Percentiles rank a stretch among this genome's conserved stretches.
Evolutionary conservation across 148 eudicot genomes (phyloP).

Genomic region (Arctostaphylos glauca): DNA sequence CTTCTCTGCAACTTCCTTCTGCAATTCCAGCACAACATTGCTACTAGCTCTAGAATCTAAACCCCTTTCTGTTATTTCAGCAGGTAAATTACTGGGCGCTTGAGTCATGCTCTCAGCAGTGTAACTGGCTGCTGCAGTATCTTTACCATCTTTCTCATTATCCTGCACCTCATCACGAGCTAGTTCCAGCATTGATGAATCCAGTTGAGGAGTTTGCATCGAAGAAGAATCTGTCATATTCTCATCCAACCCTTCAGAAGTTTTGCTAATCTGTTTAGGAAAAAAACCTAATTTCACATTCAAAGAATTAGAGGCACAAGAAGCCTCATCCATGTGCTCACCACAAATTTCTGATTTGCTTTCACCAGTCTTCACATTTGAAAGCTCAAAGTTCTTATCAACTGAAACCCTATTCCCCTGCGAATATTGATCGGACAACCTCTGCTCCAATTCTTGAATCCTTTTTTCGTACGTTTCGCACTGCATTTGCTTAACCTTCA

Average conservation of each 20-base stretch:
- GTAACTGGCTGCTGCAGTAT: constrained; percentile 34
- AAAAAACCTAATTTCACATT: constrained; percentile 37
- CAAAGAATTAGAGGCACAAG: constrained; percentile 46
- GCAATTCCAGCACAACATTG: constrained; percentile 58
- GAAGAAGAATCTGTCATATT: constrained; percentile 83
- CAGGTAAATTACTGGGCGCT: constrained; percentile 28
- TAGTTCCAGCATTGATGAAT: constrained; percentile 77
- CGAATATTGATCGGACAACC: constrained; percentile 60
- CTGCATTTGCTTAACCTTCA: constrained; percentile 64
- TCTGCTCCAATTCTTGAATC: constrained; percentile 80
- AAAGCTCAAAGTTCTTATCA: constrained; percentile 34
- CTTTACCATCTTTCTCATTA: constrained; percentile 43
- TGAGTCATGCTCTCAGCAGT: constrained; percentile 45
- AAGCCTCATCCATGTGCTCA: constrained; percentile 70
- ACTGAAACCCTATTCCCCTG: constrained; percentile 35
- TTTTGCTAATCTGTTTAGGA: constrained; percentile 33
- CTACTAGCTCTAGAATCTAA: constrained; percentile 34
- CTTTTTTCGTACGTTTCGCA: constrained; percentile 90
- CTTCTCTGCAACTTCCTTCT: constrained; percentile 61
- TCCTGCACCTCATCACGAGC: constrained; percentile 55
- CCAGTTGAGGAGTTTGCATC: constrained; percentile 52
- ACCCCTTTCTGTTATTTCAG: constrained; percentile 34
- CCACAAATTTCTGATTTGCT: constrained; percentile 63
- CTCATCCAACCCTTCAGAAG: constrained; percentile 65
- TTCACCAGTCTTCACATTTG: constrained; percentile 43